Conservation (phyloP, 2,329 filamentous ascomycete species). For the Diaporthe australafricana region DNA sequence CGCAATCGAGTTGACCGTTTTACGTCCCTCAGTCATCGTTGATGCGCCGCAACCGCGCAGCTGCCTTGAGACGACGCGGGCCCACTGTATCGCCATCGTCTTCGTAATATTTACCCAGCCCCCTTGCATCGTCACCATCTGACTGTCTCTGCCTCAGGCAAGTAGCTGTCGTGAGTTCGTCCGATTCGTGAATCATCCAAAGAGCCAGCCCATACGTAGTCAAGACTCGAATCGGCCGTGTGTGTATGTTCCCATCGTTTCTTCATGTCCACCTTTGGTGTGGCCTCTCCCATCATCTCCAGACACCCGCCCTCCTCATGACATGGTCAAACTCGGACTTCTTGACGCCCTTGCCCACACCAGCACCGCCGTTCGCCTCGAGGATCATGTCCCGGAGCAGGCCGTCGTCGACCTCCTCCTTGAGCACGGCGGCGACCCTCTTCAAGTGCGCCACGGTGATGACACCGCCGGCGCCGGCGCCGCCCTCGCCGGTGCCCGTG, state of each 20-base stretch:
- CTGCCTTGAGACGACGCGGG: too few species aligned
- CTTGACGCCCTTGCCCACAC: conserved; percentile 76
- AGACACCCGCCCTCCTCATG: conserved; percentile 86
- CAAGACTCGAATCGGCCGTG: not conserved
- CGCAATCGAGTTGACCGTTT: not conserved
- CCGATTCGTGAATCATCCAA: not conserved
- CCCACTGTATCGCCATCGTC: not conserved
- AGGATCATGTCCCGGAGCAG: conserved; percentile 93
- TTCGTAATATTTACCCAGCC: not conserved
- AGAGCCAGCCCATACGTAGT: not conserved
- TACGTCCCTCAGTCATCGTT: not conserved
- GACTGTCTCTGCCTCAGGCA: not conserved
- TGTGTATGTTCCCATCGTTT: not conserved
- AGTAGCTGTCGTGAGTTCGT: not conserved
- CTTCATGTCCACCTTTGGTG: not conserved
- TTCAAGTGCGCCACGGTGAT: conserved; percentile 85
- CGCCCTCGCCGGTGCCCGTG: conserved; percentile 57
- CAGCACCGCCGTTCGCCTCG: conserved; percentile 88
- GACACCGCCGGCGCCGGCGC: conserved; percentile 48
- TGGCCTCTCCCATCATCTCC: conserved; percentile 73
- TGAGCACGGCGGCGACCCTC: conserved; percentile 82
- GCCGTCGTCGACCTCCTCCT: conserved; percentile 86
- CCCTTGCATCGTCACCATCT: not conserved
- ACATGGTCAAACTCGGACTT: conserved; percentile 87
- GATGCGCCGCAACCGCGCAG: not conserved